Evolutionary conservation across 805 yeast genomes (phyloP).

Genomic region (Saccharomycopsis sp.): DNA sequence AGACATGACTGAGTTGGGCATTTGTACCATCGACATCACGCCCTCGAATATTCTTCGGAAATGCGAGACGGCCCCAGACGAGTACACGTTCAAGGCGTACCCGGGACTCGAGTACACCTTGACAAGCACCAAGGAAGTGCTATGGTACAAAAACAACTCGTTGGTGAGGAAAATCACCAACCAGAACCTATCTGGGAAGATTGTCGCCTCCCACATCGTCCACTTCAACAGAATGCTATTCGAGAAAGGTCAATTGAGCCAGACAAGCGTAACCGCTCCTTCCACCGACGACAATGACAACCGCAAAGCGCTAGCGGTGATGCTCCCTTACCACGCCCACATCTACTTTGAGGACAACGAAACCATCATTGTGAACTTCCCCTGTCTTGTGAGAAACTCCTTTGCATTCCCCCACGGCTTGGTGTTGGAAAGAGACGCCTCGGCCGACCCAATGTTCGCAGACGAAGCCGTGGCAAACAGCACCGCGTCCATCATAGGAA

Average conservation of each 20-base stretch:
- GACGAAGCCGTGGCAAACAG: neutral
- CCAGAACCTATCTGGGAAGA: conserved; percentile 5
- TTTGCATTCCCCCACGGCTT: conserved; percentile 62
- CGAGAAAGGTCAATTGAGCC: no score
- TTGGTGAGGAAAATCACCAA: conserved; percentile 15
- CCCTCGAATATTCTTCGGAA: no score
- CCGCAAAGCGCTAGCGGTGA: conserved; percentile 50
- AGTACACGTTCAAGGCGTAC: no score
- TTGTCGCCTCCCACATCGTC: conserved; percentile 15
- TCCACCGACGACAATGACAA: neutral
- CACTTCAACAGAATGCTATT: conserved; percentile 8
- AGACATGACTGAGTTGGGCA: no score
- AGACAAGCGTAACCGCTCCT: neutral
- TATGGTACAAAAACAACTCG: conserved; percentile 16
- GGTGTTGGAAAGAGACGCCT: conserved; percentile 41
- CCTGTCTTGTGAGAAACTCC: conserved; percentile 54
- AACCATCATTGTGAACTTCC: conserved; percentile 53
- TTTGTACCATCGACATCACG: no score
- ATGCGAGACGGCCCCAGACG: no score
- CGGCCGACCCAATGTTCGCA: neutral
- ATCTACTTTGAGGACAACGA: conserved; percentile 56
- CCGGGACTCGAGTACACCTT: no score
- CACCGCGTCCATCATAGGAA: no score
- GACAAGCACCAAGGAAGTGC: no score
- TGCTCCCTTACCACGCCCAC: conserved; percentile 50